Percentiles rank a stretch among this genome's conserved stretches.
Evolutionary conservation across 306 rosid genomes (phyloP).

Genomic region (Dicorynia guianensis): DNA sequence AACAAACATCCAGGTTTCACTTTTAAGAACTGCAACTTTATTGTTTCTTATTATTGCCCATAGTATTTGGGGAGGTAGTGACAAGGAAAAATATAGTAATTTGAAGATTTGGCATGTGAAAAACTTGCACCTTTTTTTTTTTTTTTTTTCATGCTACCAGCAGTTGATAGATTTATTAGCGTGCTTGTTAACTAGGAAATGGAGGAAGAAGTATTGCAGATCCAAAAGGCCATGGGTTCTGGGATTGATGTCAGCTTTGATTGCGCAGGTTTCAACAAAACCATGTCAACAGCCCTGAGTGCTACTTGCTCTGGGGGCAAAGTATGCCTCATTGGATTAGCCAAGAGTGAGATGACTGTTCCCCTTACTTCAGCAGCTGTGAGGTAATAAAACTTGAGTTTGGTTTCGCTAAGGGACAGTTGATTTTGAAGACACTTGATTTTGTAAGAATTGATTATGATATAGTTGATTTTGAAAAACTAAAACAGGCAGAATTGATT

Average conservation of each 20-base stretch:
- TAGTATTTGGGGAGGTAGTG: neutral
- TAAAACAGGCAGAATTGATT: too few relatives aligned
- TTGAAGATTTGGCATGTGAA: neutral
- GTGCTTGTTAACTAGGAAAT: constrained; percentile 38
- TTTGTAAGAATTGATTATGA: too few relatives aligned
- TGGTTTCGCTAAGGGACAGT: too few relatives aligned
- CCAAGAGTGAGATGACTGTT: constrained; percentile 41
- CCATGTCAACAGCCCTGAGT: constrained; percentile 49
- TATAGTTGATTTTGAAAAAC: too few relatives aligned
- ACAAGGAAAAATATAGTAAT: neutral
- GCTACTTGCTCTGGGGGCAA: constrained; percentile 54
- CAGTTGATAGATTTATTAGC: neutral
- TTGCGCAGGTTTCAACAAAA: constrained; percentile 53
- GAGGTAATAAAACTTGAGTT: constrained; percentile 33
- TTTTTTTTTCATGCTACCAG: neutral
- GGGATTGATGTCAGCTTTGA: constrained; percentile 51
- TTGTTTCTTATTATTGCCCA: neutral
- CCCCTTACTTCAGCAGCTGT: constrained; percentile 49
- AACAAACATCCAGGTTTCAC: constrained; percentile 40
- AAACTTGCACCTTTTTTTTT: neutral
- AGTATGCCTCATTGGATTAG: constrained; percentile 57
- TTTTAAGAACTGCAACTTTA: neutral
- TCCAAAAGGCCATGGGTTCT: constrained; percentile 43
- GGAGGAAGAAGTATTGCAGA: constrained; percentile 43
- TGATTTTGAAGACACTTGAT: too few relatives aligned